Evolutionary conservation across 2,329 filamentous ascomycete genomes (phyloP), one percentile per base, ranked within the genome.

Genomic region (Dactylonectria estremocensis): DNA sequence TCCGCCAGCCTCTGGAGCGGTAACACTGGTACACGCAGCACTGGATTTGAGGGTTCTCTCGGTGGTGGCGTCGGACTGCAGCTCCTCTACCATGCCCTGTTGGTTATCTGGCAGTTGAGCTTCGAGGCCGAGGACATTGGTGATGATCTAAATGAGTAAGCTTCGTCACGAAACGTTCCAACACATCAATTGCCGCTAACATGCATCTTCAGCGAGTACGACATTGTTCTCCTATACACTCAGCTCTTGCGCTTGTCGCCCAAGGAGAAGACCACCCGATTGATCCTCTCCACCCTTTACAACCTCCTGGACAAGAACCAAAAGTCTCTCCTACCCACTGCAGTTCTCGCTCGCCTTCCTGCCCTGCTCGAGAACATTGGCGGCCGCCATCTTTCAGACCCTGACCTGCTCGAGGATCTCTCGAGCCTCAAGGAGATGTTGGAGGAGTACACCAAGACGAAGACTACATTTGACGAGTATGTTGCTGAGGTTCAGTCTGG

Each of bases 201-300:
- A 67, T 16, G 11, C 7, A 8, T n/a, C 18, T 55, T 22, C 72
- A 97, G 95, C 74, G 95, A 98, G 82, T 94, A 97, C 82, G 95
- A 98, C 77, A 92, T 98, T 73, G 88, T 98, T 70, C 88, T 95
- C 53, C 89, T 98, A 50, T 98, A 97, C 81, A 95, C 93, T n/a
- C 93, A 97, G 72, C 91, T 99, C 43, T 87, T 99, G 62, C 92
- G 95, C 61, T 86, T 97, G 48, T 98, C 96, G 2, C 95, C 95
- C 50, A 99, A 99, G 82, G 96, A 98, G 80, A 99, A 99, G 87
- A 98, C 95, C 1, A 98, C 95, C 1, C 91, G 96, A 33, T 88
- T 99, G 61, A 89, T 98, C 52, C 88, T 98, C 50, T 95, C 95
- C 10, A 98, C 95, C 8, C 88, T 99, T 46, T 89, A 92, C 79